phyloP scores from a whole-genome alignment of 768 basidiomycete species.

The Russula ochroleuca region DNA sequence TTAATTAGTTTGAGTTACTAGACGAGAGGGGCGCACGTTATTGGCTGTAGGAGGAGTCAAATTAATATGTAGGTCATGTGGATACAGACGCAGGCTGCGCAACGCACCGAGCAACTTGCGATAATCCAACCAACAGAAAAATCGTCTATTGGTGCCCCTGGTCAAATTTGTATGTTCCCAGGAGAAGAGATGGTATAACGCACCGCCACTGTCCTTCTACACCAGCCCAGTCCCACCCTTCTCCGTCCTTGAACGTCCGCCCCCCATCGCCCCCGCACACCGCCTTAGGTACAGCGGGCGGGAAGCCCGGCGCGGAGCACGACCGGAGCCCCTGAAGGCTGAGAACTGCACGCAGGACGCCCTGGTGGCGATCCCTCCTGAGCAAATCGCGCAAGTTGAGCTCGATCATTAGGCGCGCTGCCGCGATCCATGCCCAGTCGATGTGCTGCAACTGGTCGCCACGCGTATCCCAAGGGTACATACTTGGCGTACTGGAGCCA shows the following conservation, averaged over 20 bases:
- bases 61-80: background rate
- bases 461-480: background rate
- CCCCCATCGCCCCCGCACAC: background rate
- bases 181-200: conserved; percentile 25
- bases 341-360: conserved; percentile 31
- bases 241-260: conserved; percentile 27
- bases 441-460: conserved; percentile 35
- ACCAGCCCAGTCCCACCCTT: conserved; percentile 60
- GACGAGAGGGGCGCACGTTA: conserved; percentile 33
- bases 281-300: background rate
- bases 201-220: conserved; percentile 52
- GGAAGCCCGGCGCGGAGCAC: conserved; percentile 31
- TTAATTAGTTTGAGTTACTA: too few relatives aligned
- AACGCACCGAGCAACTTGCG: conserved; percentile 48
- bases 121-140: conserved; percentile 58
- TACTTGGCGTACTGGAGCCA: conserved; percentile 25
- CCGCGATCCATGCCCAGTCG: conserved; percentile 51
- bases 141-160: conserved; percentile 38
- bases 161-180: background rate
- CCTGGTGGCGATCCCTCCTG: conserved; percentile 21
- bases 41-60: conserved; percentile 33
- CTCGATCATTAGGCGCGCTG: conserved; percentile 49
- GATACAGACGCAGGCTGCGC: background rate
- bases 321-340: conserved; percentile 32
- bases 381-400: conserved; percentile 45